A percentile compares a stretch with the other conserved stretches of the same genome.
These are phyloP conservation scores for Mycogone perniciosa DNA, from an alignment of 2,329 filamentous ascomycete species.

Conservation along the genomic window DNA sequence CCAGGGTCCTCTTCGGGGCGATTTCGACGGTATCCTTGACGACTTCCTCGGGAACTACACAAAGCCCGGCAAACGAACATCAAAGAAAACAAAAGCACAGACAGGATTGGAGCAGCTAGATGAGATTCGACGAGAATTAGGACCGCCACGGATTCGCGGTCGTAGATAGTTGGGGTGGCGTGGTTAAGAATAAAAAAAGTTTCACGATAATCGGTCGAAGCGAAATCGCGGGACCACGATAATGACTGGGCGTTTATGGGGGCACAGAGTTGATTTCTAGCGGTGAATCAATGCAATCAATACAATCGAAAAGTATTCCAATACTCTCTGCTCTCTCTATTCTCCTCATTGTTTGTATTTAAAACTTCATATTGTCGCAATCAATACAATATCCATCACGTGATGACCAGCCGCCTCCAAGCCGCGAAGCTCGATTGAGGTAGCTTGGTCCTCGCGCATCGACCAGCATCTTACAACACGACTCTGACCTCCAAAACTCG, in stretches of 20 bases:
- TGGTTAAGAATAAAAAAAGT: not conserved
- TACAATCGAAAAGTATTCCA: not conserved
- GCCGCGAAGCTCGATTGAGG: slow-evolving; percentile 11
- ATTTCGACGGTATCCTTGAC: slow-evolving; percentile 88
- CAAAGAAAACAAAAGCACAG: slow-evolving; percentile 75
- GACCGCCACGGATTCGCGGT: slow-evolving; percentile 59
- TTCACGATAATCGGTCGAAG: not conserved
- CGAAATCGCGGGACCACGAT: not conserved
- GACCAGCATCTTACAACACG: slow-evolving; percentile 4
- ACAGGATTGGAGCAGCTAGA: slow-evolving; percentile 84
- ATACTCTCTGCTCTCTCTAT: no score
- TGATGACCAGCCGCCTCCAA: slow-evolving; percentile 6
- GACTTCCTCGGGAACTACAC: slow-evolving; percentile 77
- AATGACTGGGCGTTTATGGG: no score
- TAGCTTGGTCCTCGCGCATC: not conserved
- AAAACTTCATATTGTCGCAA: not conserved
- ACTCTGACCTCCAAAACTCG: not conserved
- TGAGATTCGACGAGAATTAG: slow-evolving; percentile 75
- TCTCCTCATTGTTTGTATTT: no score
- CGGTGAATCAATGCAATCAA: not conserved
- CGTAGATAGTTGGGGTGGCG: slow-evolving; percentile 11
- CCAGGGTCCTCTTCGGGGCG: slow-evolving; percentile 59
- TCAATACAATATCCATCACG: slow-evolving; percentile 5
- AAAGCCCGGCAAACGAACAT: slow-evolving; percentile 63
- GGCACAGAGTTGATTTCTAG: no score